Evolutionary conservation across 805 yeast species (phyloP), one percentile per base, ranked within the genome.

Genomic region (Barnettozyma botsteinii): DNA sequence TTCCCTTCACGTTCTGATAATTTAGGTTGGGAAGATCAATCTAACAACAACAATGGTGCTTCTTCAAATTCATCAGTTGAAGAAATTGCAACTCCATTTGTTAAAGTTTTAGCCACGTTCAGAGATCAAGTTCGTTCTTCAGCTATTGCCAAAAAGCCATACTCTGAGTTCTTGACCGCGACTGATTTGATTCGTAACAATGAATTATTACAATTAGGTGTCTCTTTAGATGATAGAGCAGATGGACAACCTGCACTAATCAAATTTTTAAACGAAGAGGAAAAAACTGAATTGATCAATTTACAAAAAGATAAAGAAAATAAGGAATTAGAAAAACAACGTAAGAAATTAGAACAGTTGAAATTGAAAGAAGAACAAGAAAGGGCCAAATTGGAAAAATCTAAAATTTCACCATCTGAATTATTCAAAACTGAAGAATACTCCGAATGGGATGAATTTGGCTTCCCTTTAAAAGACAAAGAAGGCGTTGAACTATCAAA

Each of bases 171-270:
- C 42, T 68, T 93, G 34, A 64, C 67, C n/a, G 77, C 85, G 5
- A 74, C 88, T 42, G 98, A 93, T 61, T 60, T 67, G 7, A 61
- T 93, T 18, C 76, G 98, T 53, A 78, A 81, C 50, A 62, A 72
- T 14, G 93, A 83, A 28, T 65, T 93, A 50, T 65, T 87, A 44
- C 72, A 77, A 20, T 65, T 88, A 46, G 93, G 94, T 22, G 82
- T 93, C 31, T 78, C 94, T 1, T 67, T 93, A 40, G 98, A 91
- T 59, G 98, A 93, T 62, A 78, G 97, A 54, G 70, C 79, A 6
- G 82, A 73, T 44, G 88, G 81, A 3, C 77, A 74, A 52, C 72
- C 79, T n/a, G 89, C 97, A 0, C 71, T 93, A 45, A 73, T 93
- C 33, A 93, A 93, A 62, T 83, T 91, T 52, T 67, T 93, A 48